Conservation (phyloP, 768 basidiomycete genomes). For the Tricholoma flavovirens region DNA sequence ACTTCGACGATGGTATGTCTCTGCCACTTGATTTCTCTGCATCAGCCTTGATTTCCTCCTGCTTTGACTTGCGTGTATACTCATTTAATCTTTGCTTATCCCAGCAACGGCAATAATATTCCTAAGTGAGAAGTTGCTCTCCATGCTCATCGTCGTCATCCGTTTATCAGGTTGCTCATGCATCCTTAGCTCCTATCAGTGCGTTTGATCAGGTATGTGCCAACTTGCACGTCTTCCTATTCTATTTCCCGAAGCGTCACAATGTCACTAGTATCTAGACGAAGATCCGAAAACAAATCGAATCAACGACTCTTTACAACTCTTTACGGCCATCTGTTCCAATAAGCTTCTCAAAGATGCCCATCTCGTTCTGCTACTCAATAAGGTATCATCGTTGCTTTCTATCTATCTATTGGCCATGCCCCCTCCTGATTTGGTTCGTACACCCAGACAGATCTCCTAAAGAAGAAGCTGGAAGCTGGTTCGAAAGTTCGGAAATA, state of each 20-base stretch:
- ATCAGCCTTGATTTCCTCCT: neutral
- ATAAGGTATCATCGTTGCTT: conserved; percentile 53
- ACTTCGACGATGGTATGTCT: conserved; percentile 73
- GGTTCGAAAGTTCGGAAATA: conserved; percentile 71
- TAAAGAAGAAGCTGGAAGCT: conserved; percentile 63
- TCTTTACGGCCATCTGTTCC: conserved; percentile 70
- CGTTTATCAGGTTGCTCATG: neutral
- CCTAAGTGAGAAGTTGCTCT: conserved; percentile 36
- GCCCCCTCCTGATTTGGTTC: neutral
- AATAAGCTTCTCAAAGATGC: conserved; percentile 70
- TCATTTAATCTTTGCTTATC: neutral
- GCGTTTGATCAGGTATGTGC: conserved; percentile 74
- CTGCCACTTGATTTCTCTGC: conserved; percentile 15
- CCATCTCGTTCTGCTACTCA: conserved; percentile 70
- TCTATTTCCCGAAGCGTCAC: neutral
- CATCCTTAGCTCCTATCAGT: conserved; percentile 60
- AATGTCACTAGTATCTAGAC: conserved; percentile 57
- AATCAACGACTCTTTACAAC: conserved; percentile 76
- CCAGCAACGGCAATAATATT: conserved; percentile 82
- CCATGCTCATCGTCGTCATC: neutral
- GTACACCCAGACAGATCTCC: conserved; percentile 53
- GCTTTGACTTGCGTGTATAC: neutral
- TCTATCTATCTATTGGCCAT: neutral
- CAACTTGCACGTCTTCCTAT: neutral
- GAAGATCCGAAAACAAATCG: conserved; percentile 77